Evolutionary conservation across 371 early-diverging fungal species (phyloP).

Genomic region (Syncephalastrum contaminatum): DNA sequence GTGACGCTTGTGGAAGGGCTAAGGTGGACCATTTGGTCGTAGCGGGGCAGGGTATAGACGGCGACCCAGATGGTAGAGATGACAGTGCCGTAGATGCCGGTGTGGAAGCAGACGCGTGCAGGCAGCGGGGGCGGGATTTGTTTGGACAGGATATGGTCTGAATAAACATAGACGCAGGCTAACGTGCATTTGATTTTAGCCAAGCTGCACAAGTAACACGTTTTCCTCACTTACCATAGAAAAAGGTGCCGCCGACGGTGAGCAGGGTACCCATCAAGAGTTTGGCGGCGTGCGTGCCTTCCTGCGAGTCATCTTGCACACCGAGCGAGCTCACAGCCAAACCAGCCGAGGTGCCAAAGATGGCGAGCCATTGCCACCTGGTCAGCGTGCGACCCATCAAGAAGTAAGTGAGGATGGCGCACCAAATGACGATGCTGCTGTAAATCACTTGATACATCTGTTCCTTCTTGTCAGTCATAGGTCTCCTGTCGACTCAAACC

Average conservation of each 20-base stretch:
- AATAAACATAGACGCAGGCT: constrained; percentile 55
- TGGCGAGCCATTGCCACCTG: constrained; percentile 62
- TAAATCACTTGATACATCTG: constrained; percentile 79
- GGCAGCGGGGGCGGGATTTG: constrained; percentile 41
- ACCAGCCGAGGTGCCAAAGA: constrained; percentile 67
- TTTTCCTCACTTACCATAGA: constrained; percentile 44
- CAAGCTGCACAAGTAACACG: background rate
- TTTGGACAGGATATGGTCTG: constrained; percentile 55
- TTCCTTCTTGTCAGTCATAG: background rate
- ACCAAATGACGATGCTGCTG: constrained; percentile 75
- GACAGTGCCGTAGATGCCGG: constrained; percentile 52
- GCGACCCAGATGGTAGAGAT: constrained; percentile 45
- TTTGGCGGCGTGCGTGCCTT: constrained; percentile 4
- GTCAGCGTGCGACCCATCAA: constrained; percentile 60
- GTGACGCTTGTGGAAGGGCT: constrained; percentile 12
- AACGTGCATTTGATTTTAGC: background rate
- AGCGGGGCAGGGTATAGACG: constrained; percentile 48
- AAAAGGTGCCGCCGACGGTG: constrained; percentile 57
- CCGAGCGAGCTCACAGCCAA: constrained; percentile 55
- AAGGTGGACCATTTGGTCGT: constrained; percentile 36
- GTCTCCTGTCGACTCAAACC: background rate
- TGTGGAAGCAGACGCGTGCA: constrained; percentile 49
- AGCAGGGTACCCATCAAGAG: constrained; percentile 52
- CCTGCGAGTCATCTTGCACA: constrained; percentile 5
- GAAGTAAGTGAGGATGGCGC: constrained; percentile 66